phyloP scores from a whole-genome alignment of 192 early-diverging fungal species.

The Coemansia sp. region DNA sequence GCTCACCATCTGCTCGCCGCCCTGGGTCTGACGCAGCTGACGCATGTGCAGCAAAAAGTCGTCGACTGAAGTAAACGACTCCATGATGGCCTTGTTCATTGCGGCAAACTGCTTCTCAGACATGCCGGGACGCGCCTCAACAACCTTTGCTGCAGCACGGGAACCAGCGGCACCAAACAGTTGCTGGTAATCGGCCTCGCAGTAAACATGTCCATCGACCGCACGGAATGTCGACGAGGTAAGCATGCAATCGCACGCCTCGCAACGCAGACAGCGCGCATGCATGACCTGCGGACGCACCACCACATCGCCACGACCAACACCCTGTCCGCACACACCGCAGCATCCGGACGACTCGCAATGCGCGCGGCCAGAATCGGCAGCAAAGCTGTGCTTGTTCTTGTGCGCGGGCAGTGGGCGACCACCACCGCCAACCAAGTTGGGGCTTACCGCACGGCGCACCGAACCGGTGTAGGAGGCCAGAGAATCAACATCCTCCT shows the following conservation, averaged over 20 bases:
- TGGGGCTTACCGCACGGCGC: conserved; percentile 19
- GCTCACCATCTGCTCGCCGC: conserved; percentile 3
- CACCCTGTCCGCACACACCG: conserved; percentile 44
- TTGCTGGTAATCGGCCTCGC: conserved; percentile 42
- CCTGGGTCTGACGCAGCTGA: conserved; percentile 36
- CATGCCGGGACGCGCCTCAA: conserved; percentile 27
- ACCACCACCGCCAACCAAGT: conserved; percentile 34
- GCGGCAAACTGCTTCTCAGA: conserved; percentile 35
- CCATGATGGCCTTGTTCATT: conserved; percentile 52
- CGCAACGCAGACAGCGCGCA: conserved; percentile 48
- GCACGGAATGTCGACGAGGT: conserved; percentile 50
- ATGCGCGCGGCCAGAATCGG: conserved; percentile 16
- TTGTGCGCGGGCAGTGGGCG: not conserved
- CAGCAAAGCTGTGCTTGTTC: not conserved
- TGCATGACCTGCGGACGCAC: conserved; percentile 50
- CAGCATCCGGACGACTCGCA: conserved; percentile 46
- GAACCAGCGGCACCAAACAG: conserved; percentile 13
- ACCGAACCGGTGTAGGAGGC: conserved; percentile 38
- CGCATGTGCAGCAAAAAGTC: conserved; percentile 52
- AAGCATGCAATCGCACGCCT: conserved; percentile 47
- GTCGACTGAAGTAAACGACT: conserved; percentile 52
- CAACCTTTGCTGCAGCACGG: no score
- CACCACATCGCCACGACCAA: conserved; percentile 35
- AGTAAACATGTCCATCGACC: conserved; percentile 49
- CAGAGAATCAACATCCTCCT: conserved; percentile 50